Evolutionary conservation across 805 yeast genomes (phyloP).

Genomic region (Lipomyces spencermartinsiae): DNA sequence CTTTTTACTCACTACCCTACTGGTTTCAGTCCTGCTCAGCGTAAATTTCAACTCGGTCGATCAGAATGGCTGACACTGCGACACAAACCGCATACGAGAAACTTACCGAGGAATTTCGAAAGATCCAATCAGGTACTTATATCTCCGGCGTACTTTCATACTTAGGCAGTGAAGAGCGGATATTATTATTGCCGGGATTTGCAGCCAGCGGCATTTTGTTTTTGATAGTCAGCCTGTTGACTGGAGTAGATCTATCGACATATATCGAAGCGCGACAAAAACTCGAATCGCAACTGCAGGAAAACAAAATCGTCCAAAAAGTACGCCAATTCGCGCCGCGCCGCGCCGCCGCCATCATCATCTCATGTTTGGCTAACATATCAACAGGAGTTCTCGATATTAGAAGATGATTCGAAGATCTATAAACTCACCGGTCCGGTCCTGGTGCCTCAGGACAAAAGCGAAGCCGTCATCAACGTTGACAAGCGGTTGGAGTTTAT

Average conservation of each 20-base stretch:
- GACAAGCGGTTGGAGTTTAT: constrained; percentile 90
- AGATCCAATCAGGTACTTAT: constrained; percentile 32
- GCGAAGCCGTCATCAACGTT: constrained; percentile 84
- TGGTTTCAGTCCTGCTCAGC: background rate
- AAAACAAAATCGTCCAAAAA: constrained; percentile 83
- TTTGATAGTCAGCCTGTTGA: background rate
- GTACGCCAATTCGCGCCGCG: too few species aligned
- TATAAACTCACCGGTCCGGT: constrained; percentile 93
- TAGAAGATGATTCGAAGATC: constrained; percentile 74
- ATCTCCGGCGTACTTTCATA: background rate
- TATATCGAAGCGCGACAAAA: constrained; percentile 77
- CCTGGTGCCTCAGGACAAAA: constrained; percentile 82
- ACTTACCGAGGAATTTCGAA: constrained; percentile 32
- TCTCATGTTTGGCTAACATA: too few species aligned
- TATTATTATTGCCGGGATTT: background rate
- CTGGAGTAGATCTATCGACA: constrained; percentile 49
- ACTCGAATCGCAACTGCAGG: constrained; percentile 93
- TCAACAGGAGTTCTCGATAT: constrained; percentile 65
- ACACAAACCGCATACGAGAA: constrained; percentile 36
- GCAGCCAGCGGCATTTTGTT: background rate
- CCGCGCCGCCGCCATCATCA: too few species aligned
- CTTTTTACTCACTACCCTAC: background rate
- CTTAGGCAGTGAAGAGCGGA: background rate
- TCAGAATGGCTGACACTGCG: constrained; percentile 18
- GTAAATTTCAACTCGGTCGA: background rate